A percentile compares a stretch with the other conserved stretches of the same genome.
phyloP scores from a whole-genome alignment of 2,329 filamentous ascomycete genomes.

The Drechslera avenae region DNA sequence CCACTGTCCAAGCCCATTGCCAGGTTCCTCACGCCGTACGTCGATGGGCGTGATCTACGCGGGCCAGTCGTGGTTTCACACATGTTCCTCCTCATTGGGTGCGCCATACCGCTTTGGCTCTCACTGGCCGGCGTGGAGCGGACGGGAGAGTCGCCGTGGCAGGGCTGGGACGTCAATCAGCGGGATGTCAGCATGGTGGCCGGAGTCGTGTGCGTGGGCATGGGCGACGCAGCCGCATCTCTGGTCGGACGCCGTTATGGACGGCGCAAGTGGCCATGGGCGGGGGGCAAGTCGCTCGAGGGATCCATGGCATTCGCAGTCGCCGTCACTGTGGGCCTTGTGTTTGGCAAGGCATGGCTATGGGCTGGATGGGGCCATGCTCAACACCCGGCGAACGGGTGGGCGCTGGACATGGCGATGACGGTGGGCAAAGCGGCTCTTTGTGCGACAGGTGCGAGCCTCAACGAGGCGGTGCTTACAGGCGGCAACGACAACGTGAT shows the following conservation, averaged over 20 bases:
- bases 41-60: conserved; percentile 89
- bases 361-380: conserved; percentile 68
- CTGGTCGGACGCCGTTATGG: conserved; percentile 88
- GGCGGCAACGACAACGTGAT: conserved; percentile 99
- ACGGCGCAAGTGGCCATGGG: conserved; percentile 91
- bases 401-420: conserved; percentile 31
- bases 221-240: conserved; percentile 92
- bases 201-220: conserved; percentile 90
- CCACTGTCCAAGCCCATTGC: conserved; percentile 86
- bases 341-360: conserved; percentile 75
- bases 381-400: conserved; percentile 50
- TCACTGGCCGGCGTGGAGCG: conserved; percentile 73
- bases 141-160: conserved; percentile 59
- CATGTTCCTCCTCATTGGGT: conserved; percentile 93
- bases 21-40: conserved; percentile 86
- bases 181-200: conserved; percentile 88
- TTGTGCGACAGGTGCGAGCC: conserved; percentile 77
- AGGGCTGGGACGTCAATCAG: conserved; percentile 73
- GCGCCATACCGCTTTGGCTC: conserved; percentile 92
- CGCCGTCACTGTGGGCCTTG: conserved; percentile 77
- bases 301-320: conserved; percentile 79
- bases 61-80: conserved; percentile 95
- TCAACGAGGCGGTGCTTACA: conserved; percentile 93
- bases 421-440: conserved; percentile 64
- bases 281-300: conserved; percentile 93